Conservation (phyloP, 208 protist genomes). For the Naegleria fowleri region DNA sequence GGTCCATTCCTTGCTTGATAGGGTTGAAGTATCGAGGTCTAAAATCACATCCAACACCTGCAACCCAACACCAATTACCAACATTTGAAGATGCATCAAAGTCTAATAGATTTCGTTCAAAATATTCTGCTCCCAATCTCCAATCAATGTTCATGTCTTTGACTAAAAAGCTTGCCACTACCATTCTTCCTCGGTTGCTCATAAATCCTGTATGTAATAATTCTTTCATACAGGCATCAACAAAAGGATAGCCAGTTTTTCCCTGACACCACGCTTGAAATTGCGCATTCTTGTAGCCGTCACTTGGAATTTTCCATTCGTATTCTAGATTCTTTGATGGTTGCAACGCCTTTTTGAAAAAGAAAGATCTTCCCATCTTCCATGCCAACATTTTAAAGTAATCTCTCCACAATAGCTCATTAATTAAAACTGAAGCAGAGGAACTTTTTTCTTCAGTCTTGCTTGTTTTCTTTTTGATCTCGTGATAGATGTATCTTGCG, state of each 20-base stretch:
- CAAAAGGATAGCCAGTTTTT: conserved; percentile 74
- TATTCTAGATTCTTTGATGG: not conserved
- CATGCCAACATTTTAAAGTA: conserved; percentile 12
- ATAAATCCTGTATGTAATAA: conserved; percentile 68
- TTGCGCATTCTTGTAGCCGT: conserved; percentile 29
- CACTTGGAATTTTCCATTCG: not conserved
- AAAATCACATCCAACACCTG: conserved; percentile 2
- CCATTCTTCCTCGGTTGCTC: conserved; percentile 64
- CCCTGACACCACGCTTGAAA: conserved; percentile 65
- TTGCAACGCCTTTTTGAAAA: not conserved
- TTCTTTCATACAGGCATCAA: conserved; percentile 82
- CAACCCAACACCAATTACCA: not conserved
- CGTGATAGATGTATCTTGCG: conserved; percentile 35
- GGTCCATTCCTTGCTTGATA: not conserved
- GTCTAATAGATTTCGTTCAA: conserved; percentile 70
- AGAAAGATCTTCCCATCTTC: conserved; percentile 11
- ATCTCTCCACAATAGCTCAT: conserved; percentile 23
- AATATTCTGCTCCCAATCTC: conserved; percentile 75
- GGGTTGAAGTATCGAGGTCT: not conserved
- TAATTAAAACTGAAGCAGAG: not conserved
- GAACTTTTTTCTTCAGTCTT: not conserved
- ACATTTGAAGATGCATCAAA: conserved; percentile 58
- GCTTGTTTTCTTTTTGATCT: conserved; percentile 28
- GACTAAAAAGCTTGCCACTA: conserved; percentile 71
- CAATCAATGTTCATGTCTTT: conserved; percentile 78